Conservation (phyloP, 441 rosid species). For the Adansonia grandidieri region DNA sequence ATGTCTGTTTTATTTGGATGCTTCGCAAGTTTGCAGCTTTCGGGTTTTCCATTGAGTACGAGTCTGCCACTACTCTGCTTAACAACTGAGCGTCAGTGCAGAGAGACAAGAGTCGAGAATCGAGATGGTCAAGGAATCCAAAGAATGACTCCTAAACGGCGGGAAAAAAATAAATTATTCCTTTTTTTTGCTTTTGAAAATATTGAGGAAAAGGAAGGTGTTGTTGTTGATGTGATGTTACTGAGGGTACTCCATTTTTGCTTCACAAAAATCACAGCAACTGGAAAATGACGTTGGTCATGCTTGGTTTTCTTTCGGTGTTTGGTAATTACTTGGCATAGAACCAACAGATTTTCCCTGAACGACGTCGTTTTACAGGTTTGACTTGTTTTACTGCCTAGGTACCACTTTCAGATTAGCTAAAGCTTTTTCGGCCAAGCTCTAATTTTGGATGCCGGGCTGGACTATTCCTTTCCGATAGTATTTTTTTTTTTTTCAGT, state of each 20-base stretch:
- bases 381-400: no score
- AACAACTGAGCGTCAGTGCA: neutral
- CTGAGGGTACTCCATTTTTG: neutral
- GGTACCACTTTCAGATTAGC: no score
- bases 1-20: neutral
- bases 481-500: no score
- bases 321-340: neutral
- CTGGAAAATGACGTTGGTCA: neutral
- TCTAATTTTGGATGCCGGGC: no score
- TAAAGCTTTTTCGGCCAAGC: no score
- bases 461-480: no score
- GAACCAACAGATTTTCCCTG: no score
- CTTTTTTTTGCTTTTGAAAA: neutral
- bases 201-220: neutral
- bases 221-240: neutral
- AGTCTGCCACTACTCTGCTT: neutral
- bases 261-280: constrained; percentile 4
- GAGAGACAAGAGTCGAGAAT: neutral
- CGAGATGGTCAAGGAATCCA: neutral
- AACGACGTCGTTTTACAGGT: no score
- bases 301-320: neutral
- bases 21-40: neutral
- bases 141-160: neutral
- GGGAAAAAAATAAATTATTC: no score
- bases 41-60: neutral